phyloP scores from a whole-genome alignment of 768 basidiomycete species.

The Lentinula raphanica region DNA sequence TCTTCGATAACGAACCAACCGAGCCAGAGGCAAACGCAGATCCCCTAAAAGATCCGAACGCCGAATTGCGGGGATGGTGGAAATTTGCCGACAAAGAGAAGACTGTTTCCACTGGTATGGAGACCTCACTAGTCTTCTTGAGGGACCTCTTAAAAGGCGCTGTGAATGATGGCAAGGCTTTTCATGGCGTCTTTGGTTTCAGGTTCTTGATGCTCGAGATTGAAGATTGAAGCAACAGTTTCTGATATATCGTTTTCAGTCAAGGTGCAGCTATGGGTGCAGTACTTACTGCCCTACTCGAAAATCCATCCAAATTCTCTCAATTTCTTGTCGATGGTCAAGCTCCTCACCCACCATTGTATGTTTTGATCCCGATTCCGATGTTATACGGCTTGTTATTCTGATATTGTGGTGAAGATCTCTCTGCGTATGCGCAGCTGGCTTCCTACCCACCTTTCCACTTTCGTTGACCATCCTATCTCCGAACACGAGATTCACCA shows the following conservation, averaged over 20 bases:
- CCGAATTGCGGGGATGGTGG: slow-evolving; percentile 60
- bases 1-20: slow-evolving; percentile 24
- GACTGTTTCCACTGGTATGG: slow-evolving; percentile 49
- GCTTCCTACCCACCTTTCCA: slow-evolving; percentile 53
- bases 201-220: slow-evolving; percentile 46
- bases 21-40: slow-evolving; percentile 40
- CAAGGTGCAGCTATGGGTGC: slow-evolving; percentile 79
- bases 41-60: slow-evolving; percentile 32
- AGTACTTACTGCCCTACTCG: slow-evolving; percentile 62
- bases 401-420: slow-evolving; percentile 29
- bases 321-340: slow-evolving; percentile 60
- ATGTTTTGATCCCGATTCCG: slow-evolving; percentile 18
- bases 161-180: slow-evolving; percentile 52
- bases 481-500: slow-evolving; percentile 40
- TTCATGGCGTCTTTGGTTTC: slow-evolving; percentile 66
- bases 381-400: background rate
- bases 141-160: slow-evolving; percentile 52
- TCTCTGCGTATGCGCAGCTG: slow-evolving; percentile 72
- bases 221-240: background rate
- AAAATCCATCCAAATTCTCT: slow-evolving; percentile 45
- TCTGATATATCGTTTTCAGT: slow-evolving; percentile 26
- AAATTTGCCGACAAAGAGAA: slow-evolving; percentile 40
- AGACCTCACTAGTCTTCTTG: slow-evolving; percentile 49
- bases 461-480: slow-evolving; percentile 46
- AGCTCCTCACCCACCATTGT: slow-evolving; percentile 75